Base-by-base conservation (phyloP, 257 asterid species). In the Solanum gracilifrons region DNA sequence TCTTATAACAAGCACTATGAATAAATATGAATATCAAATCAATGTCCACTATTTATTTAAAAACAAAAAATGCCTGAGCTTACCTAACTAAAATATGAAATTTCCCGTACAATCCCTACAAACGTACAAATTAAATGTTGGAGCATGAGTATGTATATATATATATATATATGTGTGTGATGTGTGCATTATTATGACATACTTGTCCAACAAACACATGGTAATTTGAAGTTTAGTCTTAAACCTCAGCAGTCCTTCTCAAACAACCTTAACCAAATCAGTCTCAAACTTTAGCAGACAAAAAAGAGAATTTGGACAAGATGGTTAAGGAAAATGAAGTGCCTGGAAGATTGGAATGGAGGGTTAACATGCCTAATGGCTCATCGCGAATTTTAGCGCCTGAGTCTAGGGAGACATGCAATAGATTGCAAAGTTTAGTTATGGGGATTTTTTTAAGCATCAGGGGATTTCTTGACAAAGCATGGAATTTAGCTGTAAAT, bases 401-500 rank as follows among this genome's bases (percentile, higher is more conserved):
- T 0, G 93, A 93, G 82, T 5, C 88, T 69, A 74, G 58, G 31
- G 79, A 88, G 9, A 33, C 58, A 4, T 58, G 82, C 77, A 85
- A 66, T 16, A 86, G 79, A 55, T 27, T 91, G n/a, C 66, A 51
- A n/a, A 62, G 92, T 33, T 13, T 90, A 25, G 11, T 89, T 6
- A 37, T 46, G 89, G 86, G 91, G 5, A 66, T 91, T 64, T 0
- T 87, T 32, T 37, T 87, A 6, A 90, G 31, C 62, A 27, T 93
- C 1, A 83, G 88, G 64, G 93, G 89, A 1, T 95, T 95, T 87
- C 33, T 96, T 23, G 86, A 87, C 31, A 91, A 84, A 88, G 96
- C 97, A 23, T 95, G 98, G 99, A 90, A 29, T 33, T 20, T 95
- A 58, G 98, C 88, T 12, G 91, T 79, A 60, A 87, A 89, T 37